Base-by-base conservation (phyloP, 75 land plant genomes). In the Picea sitchensis region DNA sequence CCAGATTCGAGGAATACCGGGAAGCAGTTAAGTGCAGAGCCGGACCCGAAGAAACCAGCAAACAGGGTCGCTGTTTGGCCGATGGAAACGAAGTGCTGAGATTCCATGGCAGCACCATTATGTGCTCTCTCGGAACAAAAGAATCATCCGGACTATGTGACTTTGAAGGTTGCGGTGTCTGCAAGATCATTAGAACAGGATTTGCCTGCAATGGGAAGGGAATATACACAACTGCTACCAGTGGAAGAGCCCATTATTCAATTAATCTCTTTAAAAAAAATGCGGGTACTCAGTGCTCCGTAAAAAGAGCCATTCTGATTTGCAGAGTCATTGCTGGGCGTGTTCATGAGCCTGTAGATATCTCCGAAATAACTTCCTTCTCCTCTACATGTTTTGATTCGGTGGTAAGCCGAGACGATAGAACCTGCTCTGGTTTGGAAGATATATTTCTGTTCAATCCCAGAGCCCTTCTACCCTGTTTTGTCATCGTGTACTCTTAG, bases 41-140 rank as follows among this genome's bases (percentile, higher is more conserved):
- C 41, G 65, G 82, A 23, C 47, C 85, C 79, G 78, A 77, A 14
- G 54, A 77, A 51, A 74, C 79, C 20, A 77, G 69, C 80, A 67
- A 73, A 77, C 78, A 87, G 65, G 81, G 85, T 57, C 81, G 98
- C n/a, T 94, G 96, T 78, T 79, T 88, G 18, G 98, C 96, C 38
- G 96, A 94, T 76, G 96, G 96, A 72, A 94, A 94, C 59, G 96
- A 94, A 83, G 89, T 94, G 54, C 86, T 92, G 82, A 62, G 94
- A 58, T 94, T 94, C 79, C 85, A 88, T 77, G 90, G 91, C 71
- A 89, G 94, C 65, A 90, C 90, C 20, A 34, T 94, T 57, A 78
- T 86, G 7, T 94, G 96, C 73, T 83, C 87, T 23, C 80, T 94
- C 4, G 95, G 95, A 64, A 71, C 81, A 41, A 83, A 84, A 60